Conservation (phyloP, 495 filamentous ascomycete genomes). For the Podospora fimiseda region DNA sequence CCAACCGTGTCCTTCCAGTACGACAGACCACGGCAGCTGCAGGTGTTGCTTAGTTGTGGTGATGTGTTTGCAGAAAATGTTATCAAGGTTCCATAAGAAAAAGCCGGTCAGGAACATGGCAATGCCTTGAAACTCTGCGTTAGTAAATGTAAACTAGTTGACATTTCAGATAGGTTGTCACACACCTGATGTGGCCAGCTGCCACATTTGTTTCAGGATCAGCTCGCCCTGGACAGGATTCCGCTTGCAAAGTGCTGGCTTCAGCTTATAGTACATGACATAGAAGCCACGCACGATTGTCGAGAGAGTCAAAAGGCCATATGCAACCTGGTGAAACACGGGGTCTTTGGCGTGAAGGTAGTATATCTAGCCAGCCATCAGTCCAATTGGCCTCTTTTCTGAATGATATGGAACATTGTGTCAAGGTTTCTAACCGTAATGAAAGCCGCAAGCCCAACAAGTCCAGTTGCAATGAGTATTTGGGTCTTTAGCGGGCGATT, state of each 20-base stretch:
- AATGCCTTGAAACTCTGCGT: constrained; percentile 41
- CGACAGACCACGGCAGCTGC: constrained; percentile 80
- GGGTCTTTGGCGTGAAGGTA: constrained; percentile 94
- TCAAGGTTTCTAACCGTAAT: constrained; percentile 64
- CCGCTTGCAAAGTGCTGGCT: constrained; percentile 48
- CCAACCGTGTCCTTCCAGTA: constrained; percentile 94
- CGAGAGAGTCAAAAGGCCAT: constrained; percentile 69
- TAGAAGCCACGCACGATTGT: constrained; percentile 79
- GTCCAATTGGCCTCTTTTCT: neutral
- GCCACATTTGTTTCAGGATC: constrained; percentile 72
- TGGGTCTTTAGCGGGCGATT: constrained; percentile 50
- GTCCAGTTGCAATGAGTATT: constrained; percentile 50
- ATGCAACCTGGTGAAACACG: constrained; percentile 84
- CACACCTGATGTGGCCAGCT: constrained; percentile 42
- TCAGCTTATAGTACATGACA: constrained; percentile 77
- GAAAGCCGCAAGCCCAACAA: constrained; percentile 61
- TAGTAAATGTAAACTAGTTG: too few relatives aligned
- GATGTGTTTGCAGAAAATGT: constrained; percentile 67
- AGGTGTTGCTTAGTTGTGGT: constrained; percentile 63
- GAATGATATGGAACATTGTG: too few relatives aligned
- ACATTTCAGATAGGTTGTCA: neutral
- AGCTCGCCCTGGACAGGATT: constrained; percentile 51
- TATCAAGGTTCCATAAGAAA: constrained; percentile 83
- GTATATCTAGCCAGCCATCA: constrained; percentile 46
- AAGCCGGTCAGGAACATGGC: constrained; percentile 77